phyloP scores from a whole-genome alignment of 148 eudicot species.

The Cornus kousa region DNA sequence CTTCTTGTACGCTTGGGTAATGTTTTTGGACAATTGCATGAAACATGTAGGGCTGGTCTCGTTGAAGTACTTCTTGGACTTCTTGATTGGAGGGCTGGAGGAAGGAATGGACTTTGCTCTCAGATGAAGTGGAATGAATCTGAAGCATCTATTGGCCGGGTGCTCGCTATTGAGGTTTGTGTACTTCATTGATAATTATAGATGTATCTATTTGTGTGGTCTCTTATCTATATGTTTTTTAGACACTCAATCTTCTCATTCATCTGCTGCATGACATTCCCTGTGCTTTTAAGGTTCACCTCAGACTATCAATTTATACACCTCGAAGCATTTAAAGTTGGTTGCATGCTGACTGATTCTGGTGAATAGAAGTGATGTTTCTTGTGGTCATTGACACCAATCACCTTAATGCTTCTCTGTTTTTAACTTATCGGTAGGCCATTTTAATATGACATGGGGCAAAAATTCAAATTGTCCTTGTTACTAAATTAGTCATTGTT shows the following conservation, averaged over 20 bases:
- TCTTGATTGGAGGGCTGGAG: constrained; percentile 99
- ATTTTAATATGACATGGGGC: too few species aligned
- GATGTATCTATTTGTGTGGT: neutral
- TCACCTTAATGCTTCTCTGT: too few species aligned
- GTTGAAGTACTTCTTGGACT: constrained; percentile 96
- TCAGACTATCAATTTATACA: neutral
- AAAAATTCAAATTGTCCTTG: too few species aligned
- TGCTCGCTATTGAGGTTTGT: constrained; percentile 94
- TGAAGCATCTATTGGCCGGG: constrained; percentile 97
- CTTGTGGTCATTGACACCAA: neutral
- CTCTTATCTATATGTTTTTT: neutral
- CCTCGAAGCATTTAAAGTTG: neutral
- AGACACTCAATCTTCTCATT: too few species aligned
- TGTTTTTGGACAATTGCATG: constrained; percentile 2
- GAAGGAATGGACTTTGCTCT: constrained; percentile 82
- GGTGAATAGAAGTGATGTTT: neutral
- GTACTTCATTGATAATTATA: neutral
- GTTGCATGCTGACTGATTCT: neutral
- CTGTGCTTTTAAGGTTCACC: neutral
- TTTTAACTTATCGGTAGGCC: too few species aligned
- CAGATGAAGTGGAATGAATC: constrained; percentile 99
- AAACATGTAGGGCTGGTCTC: constrained; percentile 79
- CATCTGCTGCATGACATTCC: neutral
- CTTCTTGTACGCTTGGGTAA: neutral
- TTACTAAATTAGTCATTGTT: too few species aligned